phyloP scores from a whole-genome alignment of 225 moss, liverwort and hornwort genomes.

The Physcomitrellopsis africana region DNA sequence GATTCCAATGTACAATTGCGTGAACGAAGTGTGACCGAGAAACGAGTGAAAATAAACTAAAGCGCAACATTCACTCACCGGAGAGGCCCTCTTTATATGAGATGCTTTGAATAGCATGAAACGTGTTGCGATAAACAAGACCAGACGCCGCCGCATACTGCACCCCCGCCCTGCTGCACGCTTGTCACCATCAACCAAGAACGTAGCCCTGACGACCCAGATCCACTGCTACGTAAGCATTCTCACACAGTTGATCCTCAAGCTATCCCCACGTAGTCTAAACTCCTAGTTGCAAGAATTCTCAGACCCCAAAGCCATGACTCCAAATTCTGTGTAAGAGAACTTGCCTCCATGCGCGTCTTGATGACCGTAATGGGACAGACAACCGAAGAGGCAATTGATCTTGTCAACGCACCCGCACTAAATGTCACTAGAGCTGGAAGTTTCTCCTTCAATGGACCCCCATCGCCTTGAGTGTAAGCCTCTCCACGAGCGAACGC shows the following conservation, averaged over 20 bases:
- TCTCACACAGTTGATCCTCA: slow-evolving; percentile 26
- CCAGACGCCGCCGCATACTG: slow-evolving; percentile 97
- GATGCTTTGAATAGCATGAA: slow-evolving; percentile 74
- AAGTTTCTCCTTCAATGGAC: slow-evolving; percentile 65
- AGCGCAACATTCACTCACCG: slow-evolving; percentile 43
- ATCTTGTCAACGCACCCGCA: slow-evolving; percentile 81
- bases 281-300: background rate
- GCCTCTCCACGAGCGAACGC: slow-evolving; percentile 37
- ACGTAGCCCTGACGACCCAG: slow-evolving; percentile 59
- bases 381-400: slow-evolving; percentile 71
- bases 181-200: slow-evolving; percentile 69
- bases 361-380: slow-evolving; percentile 96
- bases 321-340: slow-evolving; percentile 1
- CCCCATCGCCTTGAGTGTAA: slow-evolving; percentile 32
- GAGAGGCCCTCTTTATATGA: slow-evolving; percentile 73
- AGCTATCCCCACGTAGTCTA: slow-evolving; percentile 17
- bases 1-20: slow-evolving; percentile 9
- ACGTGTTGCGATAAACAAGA: slow-evolving; percentile 78
- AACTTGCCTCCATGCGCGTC: slow-evolving; percentile 97
- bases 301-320: background rate
- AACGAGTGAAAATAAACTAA: background rate
- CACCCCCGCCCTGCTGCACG: slow-evolving; percentile 76
- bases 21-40: background rate
- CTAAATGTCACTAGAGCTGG: slow-evolving; percentile 75
- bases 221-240: slow-evolving; percentile 50